Evolutionary conservation across 192 early-diverging fungal species (phyloP), one percentile per base, ranked within the genome.

Genomic region (Backusella psychrophila): DNA sequence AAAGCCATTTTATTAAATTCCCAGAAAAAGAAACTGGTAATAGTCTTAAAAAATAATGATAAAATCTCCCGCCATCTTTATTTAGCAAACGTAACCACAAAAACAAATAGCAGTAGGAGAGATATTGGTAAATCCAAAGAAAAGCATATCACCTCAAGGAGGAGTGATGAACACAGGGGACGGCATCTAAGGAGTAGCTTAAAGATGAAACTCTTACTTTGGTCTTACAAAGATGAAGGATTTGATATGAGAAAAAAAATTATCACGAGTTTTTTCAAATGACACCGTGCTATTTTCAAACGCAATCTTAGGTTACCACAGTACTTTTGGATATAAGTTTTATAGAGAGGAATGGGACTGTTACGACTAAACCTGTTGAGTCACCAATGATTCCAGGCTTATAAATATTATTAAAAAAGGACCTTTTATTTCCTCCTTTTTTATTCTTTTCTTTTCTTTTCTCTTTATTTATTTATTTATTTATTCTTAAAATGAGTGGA

Each of bases 251-350:
- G 23, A 63, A 63, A 29, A 49, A 26, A 63, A 63, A n/a, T 23
- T 26, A 59, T 63, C 56, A 63, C 56, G 56, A 63, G 56, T 63
- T 63, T 63, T 63, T 63, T 29, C 56, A 63, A 63, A 63, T 63
- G 56, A 63, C 23, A 63, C 56, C 56, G 56, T 29, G 12, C 56
- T 63, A 63, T 63, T 63, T 63, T 63, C 56, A 63, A 63, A 63
- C 56, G 56, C 56, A 63, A 63, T 29, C 56, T 63, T 63, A 29
- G 56, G 56, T 63, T 63, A 63, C 56, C 9, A 63, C 56, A 63
- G 23, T 63, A 11, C 56, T 63, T 63, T 63, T 29, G 56, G 56
- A 63, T 26, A 63, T 63, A 29, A 29, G 23, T 29, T 23, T 29
- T 63, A 63, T 63, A 63, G 56, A 63, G 56, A 59, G 12, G 11